These are phyloP conservation scores for Darksidea phi DNA, from an alignment of 495 filamentous ascomycete genomes.

Conservation along the genomic window DNA sequence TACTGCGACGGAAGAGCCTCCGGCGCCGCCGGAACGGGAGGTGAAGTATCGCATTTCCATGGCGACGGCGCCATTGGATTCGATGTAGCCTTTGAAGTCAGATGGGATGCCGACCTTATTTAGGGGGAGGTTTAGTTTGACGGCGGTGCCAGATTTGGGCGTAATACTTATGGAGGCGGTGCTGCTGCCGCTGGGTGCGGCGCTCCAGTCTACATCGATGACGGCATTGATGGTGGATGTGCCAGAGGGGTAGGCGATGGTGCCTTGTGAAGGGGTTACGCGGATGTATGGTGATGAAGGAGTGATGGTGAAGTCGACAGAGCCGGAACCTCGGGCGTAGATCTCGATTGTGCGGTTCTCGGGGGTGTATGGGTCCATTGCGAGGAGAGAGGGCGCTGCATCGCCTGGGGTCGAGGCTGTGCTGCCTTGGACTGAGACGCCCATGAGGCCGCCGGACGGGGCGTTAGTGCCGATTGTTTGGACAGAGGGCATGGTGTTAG, in stretches of 20 bases:
- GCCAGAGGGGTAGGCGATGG: conserved; percentile 23
- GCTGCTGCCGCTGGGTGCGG: conserved; percentile 23
- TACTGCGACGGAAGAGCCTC: conserved; percentile 1
- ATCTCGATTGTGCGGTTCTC: conserved; percentile 34
- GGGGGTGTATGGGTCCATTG: conserved; percentile 23
- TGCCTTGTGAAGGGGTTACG: conserved; percentile 16
- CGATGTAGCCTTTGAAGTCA: conserved; percentile 23
- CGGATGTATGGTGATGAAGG: conserved; percentile 11
- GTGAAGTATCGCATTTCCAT: conserved; percentile 22
- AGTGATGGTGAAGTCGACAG: conserved; percentile 25
- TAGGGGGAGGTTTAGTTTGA: conserved; percentile 16
- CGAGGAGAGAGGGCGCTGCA: conserved; percentile 14
- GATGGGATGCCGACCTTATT: conserved; percentile 19
- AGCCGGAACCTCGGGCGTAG: conserved; percentile 23
- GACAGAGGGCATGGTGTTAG: conserved; percentile 29
- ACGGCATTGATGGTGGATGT: conserved; percentile 18
- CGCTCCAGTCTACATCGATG: conserved; percentile 23
- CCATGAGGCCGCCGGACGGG: conserved; percentile 21
- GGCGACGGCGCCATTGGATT: conserved; percentile 30
- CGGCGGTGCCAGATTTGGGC: conserved; percentile 18
- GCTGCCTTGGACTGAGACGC: conserved; percentile 28
- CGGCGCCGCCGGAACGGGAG: conserved; percentile 4
- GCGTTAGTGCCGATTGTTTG: conserved; percentile 25
- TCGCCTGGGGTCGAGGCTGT: conserved; percentile 21
- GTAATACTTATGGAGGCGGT: conserved; percentile 19